Evolutionary conservation across 352 stramenopile species (phyloP).

Genomic region (Phytophthora citricola): DNA sequence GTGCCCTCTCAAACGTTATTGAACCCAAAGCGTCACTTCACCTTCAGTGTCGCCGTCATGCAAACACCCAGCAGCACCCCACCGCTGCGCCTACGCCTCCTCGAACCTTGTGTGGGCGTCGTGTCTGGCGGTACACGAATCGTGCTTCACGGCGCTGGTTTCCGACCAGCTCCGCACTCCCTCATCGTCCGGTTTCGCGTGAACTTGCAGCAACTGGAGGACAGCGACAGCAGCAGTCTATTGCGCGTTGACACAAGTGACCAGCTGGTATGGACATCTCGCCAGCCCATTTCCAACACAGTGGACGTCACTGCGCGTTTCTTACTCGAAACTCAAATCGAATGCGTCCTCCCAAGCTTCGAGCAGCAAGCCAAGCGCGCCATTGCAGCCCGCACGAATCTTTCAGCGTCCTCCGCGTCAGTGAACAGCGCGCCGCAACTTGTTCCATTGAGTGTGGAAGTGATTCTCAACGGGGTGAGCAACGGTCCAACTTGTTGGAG

Average conservation of each 20-base stretch:
- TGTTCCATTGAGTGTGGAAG: constrained; percentile 57
- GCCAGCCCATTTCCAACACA: constrained; percentile 6
- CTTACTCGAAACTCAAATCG: constrained; percentile 64
- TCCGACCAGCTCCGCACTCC: constrained; percentile 65
- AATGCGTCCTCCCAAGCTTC: constrained; percentile 64
- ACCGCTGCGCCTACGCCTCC: constrained; percentile 52
- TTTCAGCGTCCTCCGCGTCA: constrained; percentile 50
- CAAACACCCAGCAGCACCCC: neutral
- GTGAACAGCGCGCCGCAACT: constrained; percentile 57
- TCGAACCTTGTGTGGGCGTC: constrained; percentile 58
- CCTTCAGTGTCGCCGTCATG: neutral
- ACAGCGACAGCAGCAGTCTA: neutral
- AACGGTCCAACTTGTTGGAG: constrained; percentile 55
- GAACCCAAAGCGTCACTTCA: neutral
- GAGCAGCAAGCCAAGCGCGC: constrained; percentile 40
- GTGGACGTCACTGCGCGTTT: constrained; percentile 57
- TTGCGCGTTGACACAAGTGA: constrained; percentile 4
- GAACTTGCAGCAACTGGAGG: constrained; percentile 14
- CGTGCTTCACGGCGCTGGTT: constrained; percentile 67
- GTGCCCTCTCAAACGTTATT: too few species aligned
- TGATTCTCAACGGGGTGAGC: constrained; percentile 63
- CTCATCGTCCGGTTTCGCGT: constrained; percentile 68
- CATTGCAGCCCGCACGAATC: constrained; percentile 47
- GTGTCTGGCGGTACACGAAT: constrained; percentile 57
- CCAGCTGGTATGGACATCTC: constrained; percentile 3